Evolutionary conservation across 495 filamentous ascomycete genomes (phyloP), one percentile per base, ranked within the genome.

Genomic region (Trichocladium antarcticum): DNA sequence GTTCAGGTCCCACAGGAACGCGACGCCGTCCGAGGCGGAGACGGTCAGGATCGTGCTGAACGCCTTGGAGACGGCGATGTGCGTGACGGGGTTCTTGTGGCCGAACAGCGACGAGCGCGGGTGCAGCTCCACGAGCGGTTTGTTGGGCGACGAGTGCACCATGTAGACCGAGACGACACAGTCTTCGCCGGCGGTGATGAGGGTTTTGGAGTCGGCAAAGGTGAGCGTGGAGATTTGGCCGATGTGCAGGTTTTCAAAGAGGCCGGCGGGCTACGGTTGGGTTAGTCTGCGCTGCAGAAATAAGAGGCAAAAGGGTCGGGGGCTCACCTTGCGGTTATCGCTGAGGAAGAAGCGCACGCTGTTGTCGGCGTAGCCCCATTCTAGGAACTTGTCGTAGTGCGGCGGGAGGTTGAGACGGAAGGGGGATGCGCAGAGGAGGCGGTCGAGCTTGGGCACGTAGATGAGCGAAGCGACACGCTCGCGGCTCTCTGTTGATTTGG

Each of bases 321-420:
- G 14, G 9, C 57, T 45, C 62, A 80, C 71, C 65, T 82, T 85
- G 58, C 81, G 78, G 48, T 76, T 84, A 43, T 92, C 89, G 40
- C 81, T 75, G 31, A 81, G 74, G 63, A 85, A 95, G 70, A 96
- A 97, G 9, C 92, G 81, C 6, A 97, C 78, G 58, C 85, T 89
- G 53, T 84, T 86, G 68, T 98, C 92, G 6, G 87, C 82, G 60
- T 92, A 97, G 1, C 89, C 92, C 92, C 90, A 96, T 65, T 96
- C 88, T 64, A 98, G 76, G 53, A 84, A 95, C 55, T 89, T 87
- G 59, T 97, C 90, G 53, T 85, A 90, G 27, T 68, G 68, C 5
- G 93, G 89, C 1, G 89, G 87, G 12, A 97, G 82, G 56, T 95
- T 89, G 29, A 95, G 72, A 34, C 86, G 71, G 60, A 90, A 83